A percentile compares a stretch with the other conserved stretches of the same genome.
phyloP scores from a whole-genome alignment of 352 stramenopile genomes.

The Globisporangium okanoganense region DNA sequence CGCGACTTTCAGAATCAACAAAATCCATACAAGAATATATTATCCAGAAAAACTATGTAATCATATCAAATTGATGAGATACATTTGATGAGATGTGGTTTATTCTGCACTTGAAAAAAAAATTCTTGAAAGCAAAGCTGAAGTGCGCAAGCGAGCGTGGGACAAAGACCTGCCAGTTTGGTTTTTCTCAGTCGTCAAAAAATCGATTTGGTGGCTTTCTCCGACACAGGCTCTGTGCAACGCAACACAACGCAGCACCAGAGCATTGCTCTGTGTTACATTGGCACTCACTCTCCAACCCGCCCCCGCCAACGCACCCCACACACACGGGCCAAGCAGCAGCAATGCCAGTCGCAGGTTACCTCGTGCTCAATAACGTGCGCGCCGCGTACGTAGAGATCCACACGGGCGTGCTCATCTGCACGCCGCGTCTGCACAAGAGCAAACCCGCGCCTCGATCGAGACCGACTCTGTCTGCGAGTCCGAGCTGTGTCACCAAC shows the following conservation, averaged over 20 bases:
- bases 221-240: background rate
- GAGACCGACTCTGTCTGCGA: background rate
- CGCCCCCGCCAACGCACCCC: background rate
- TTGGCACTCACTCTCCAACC: background rate
- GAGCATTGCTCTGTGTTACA: background rate
- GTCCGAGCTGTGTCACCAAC: background rate
- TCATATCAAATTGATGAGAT: too few species aligned
- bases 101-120: too few species aligned
- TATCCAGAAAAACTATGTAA: too few species aligned
- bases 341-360: slow-evolving; percentile 63
- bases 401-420: slow-evolving; percentile 45
- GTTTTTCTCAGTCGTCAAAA: background rate
- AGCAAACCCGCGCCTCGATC: background rate
- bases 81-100: too few species aligned
- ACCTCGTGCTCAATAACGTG: slow-evolving; percentile 57
- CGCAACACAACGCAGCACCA: background rate
- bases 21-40: background rate
- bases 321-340: background rate
- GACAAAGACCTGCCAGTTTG: slow-evolving; percentile 1
- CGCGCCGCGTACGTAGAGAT: slow-evolving; percentile 59
- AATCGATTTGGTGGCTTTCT: background rate
- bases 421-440: slow-evolving; percentile 21
- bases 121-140: background rate
- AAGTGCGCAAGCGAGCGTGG: background rate
- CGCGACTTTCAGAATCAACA: background rate